Evolutionary conservation across 352 stramenopile species (phyloP), one percentile per base, ranked within the genome.

Genomic region (Discostella stelligera): DNA sequence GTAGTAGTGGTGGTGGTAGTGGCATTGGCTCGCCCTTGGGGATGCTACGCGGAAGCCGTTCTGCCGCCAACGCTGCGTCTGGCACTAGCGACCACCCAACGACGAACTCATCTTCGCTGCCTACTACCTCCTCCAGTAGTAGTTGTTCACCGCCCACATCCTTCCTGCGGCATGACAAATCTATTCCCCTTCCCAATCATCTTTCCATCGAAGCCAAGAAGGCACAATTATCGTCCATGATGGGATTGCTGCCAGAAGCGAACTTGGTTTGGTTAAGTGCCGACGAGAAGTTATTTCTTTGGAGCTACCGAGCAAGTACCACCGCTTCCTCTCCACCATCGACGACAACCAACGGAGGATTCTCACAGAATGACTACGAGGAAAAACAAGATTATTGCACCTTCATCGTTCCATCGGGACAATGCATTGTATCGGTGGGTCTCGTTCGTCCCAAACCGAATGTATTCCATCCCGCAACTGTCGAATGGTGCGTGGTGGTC

Each of bases 201-300:
- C 44, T 94, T 11, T 61, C 76, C 11, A 50, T 80, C 10, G 66
- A 84, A 32, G 58, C 82, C 3, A 69, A 75, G 54, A 82, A 78
- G 20, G 79, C 78, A 0, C 70, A 84, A 41, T 66, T 81, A 11
- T 81, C 74, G 1, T 85, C 71, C 3, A 90, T 98, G 8, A 98
- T 97, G 80, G 96, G 96, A 8, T 74, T 99, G 10, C 84, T 98
- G 46, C 89, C 94, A 13, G 85, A 95, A 27, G 93, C 97, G 9
- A 82, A 96, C 80, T 88, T 97, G 52, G 96, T 94, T 25, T 99
- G 96, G 96, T 94, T 97, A 62, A 96, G 89, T n/a, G 90, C 98
- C 21, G 96, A 98, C 83, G 89, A 96, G 44, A 91, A 90, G 0
- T 84, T 99, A 14, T 98, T 97, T 71, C 84, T 99, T 10, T 99